phyloP scores from a whole-genome alignment of 2,329 filamentous ascomycete genomes.

The Calonectria leucothoes region DNA sequence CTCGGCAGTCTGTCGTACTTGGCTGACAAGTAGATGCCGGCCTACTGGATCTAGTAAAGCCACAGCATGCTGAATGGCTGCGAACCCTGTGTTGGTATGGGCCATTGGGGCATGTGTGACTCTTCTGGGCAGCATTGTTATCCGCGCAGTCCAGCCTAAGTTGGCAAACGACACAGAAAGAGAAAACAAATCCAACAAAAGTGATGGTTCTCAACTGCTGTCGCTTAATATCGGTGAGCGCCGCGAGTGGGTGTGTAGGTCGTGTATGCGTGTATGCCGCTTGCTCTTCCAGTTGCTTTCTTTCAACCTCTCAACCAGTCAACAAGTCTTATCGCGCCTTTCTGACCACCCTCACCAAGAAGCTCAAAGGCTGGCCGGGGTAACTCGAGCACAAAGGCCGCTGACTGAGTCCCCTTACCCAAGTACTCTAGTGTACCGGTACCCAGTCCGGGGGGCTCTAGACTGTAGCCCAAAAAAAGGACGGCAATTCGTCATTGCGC shows the following conservation, averaged over 20 bases:
- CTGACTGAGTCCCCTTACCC: constrained; percentile 24
- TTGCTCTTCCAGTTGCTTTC: neutral
- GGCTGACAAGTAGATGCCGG: constrained; percentile 15
- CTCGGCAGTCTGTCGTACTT: constrained; percentile 12
- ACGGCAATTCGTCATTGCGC: constrained; percentile 37
- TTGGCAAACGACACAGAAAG: constrained; percentile 7
- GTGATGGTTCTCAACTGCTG: neutral
- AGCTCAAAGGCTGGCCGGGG: neutral
- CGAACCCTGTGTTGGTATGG: neutral
- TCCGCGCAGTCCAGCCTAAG: constrained; percentile 7
- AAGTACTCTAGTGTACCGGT: constrained; percentile 31
- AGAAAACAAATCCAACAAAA: constrained; percentile 6
- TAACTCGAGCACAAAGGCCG: neutral
- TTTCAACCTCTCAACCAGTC: constrained; percentile 13
- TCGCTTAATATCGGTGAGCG: constrained; percentile 1
- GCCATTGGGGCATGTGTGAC: constrained; percentile 3
- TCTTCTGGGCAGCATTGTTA: constrained; percentile 3
- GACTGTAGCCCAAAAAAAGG: constrained; percentile 22
- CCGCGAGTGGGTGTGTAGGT: neutral
- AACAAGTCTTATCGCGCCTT: constrained; percentile 1
- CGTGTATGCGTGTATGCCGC: constrained; percentile 3
- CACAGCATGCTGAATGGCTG: constrained; percentile 18
- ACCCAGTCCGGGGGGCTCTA: constrained; percentile 36
- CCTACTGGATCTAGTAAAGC: constrained; percentile 10
- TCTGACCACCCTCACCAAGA: constrained; percentile 22